phyloP scores from a whole-genome alignment of 1,284 basidiomycete genomes.

The Thecaphora thlaspeos region DNA sequence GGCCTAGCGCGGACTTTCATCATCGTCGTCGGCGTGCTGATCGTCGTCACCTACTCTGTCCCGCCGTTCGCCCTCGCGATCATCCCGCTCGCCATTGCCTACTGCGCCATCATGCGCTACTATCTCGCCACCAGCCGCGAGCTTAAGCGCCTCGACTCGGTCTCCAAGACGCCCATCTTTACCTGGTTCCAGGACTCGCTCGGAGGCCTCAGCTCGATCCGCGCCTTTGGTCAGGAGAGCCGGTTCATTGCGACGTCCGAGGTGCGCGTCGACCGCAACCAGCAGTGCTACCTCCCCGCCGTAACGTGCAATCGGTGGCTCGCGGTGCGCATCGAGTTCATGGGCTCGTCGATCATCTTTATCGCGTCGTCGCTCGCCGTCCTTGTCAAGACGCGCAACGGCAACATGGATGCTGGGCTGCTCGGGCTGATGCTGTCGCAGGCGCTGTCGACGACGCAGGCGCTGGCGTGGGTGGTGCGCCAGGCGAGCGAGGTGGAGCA shows the following conservation, averaged over 20 bases:
- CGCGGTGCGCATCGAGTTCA: slow-evolving; percentile 52
- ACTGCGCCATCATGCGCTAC: slow-evolving; percentile 49
- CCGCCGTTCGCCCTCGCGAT: slow-evolving; percentile 43
- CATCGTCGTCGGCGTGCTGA: slow-evolving; percentile 38
- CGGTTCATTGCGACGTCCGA: slow-evolving; percentile 66
- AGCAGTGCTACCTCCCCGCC: slow-evolving; percentile 53
- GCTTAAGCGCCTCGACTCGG: slow-evolving; percentile 56
- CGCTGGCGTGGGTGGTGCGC: slow-evolving; percentile 59
- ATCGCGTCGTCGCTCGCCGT: slow-evolving; percentile 53
- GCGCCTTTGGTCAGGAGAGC: slow-evolving; percentile 80
- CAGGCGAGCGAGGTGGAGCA: slow-evolving; percentile 56
- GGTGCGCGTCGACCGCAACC: slow-evolving; percentile 60
- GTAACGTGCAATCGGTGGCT: slow-evolving; percentile 65
- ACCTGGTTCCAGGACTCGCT: slow-evolving; percentile 65
- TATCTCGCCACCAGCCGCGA: slow-evolving; percentile 55
- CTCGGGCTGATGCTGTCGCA: slow-evolving; percentile 51
- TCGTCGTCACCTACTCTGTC: slow-evolving; percentile 60
- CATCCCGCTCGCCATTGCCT: slow-evolving; percentile 40
- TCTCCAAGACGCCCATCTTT: slow-evolving; percentile 54
- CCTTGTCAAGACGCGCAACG: slow-evolving; percentile 63
- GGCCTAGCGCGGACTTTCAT: slow-evolving; percentile 35
- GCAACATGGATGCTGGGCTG: slow-evolving; percentile 50
- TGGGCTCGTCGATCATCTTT: slow-evolving; percentile 50
- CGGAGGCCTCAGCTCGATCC: slow-evolving; percentile 75
- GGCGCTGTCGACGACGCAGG: slow-evolving; percentile 65